A percentile compares a stretch with the other conserved stretches of the same genome.
phyloP scores from a whole-genome alignment of 2,329 filamentous ascomycete genomes.

The Neofusicoccum kwambonambiense region DNA sequence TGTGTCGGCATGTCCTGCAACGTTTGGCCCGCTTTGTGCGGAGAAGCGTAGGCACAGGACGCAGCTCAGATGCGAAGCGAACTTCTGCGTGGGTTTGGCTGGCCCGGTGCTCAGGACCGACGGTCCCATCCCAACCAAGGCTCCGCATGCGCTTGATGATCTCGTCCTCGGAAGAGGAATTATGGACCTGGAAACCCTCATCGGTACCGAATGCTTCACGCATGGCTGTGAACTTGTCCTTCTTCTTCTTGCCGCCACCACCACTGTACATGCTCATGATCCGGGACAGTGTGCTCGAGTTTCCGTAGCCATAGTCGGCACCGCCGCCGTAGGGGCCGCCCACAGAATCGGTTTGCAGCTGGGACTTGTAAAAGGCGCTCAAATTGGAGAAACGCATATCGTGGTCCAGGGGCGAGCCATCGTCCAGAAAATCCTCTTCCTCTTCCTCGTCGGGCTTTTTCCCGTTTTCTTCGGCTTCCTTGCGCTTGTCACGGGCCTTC shows the following conservation, averaged over 20 bases:
- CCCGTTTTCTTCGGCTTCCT: constrained; percentile 27
- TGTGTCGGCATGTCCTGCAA: constrained; percentile 88
- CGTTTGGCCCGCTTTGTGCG: constrained; percentile 92
- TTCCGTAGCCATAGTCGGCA: constrained; percentile 51
- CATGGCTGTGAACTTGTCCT: constrained; percentile 70
- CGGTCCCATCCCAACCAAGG: constrained; percentile 67
- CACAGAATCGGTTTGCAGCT: constrained; percentile 60
- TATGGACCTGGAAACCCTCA: constrained; percentile 69
- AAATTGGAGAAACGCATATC: constrained; percentile 74
- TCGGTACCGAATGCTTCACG: constrained; percentile 69
- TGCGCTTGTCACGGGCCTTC: constrained; percentile 39
- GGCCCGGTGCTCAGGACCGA: constrained; percentile 52
- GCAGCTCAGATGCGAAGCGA: constrained; percentile 70
- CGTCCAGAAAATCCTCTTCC: constrained; percentile 20
- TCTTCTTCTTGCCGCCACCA: constrained; percentile 52
- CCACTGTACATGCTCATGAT: constrained; percentile 88
- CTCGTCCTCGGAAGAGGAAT: constrained; percentile 59
- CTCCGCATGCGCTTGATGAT: constrained; percentile 56
- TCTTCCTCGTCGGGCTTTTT: constrained; percentile 21
- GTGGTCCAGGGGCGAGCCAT: constrained; percentile 42
- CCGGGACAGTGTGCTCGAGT: constrained; percentile 76
- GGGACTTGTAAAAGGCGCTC: constrained; percentile 76
- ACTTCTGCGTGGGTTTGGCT: constrained; percentile 51
- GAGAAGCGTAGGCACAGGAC: constrained; percentile 78
- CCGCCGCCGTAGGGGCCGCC: constrained; percentile 43